Conservation (phyloP, 148 eudicot genomes). For the Heliosperma pusillum region DNA sequence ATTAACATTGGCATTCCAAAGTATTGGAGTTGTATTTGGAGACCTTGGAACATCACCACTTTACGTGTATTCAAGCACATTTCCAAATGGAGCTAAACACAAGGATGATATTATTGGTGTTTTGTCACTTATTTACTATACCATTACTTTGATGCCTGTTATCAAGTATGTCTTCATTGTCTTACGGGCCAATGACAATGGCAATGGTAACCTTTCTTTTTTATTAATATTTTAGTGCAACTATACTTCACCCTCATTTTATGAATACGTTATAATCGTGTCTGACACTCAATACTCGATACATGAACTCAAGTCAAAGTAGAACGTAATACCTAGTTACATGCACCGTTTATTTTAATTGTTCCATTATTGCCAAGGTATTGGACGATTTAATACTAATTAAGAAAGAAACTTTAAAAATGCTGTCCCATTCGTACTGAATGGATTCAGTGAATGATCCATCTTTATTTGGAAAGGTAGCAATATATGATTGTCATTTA, state of each 20-base stretch:
- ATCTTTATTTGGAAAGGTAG: too few species aligned
- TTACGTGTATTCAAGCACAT: constrained; percentile 37
- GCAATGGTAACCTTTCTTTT: constrained; percentile 28
- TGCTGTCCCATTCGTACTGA: too few species aligned
- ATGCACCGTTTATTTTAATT: too few species aligned
- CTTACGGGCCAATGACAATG: constrained; percentile 36
- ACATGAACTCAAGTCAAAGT: too few species aligned
- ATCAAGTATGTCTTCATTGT: constrained; percentile 40
- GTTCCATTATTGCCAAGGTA: too few species aligned
- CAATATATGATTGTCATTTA: too few species aligned
- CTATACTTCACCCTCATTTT: neutral
- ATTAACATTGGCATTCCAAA: constrained; percentile 35
- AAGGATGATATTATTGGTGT: constrained; percentile 34
- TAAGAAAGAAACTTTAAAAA: neutral
- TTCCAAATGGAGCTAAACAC: constrained; percentile 30
- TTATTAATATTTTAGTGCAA: too few species aligned
- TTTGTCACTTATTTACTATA: constrained; percentile 36
- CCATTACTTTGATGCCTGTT: constrained; percentile 33
- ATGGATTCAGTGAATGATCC: too few species aligned
- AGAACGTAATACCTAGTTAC: too few species aligned
- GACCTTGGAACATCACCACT: constrained; percentile 43
- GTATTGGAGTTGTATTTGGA: constrained; percentile 40
- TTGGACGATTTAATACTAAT: neutral
- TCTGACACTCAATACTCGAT: too few species aligned
- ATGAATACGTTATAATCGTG: too few species aligned